These are phyloP conservation scores for Xylaria nigripes DNA, from an alignment of 495 filamentous ascomycete genomes.

Conservation along the genomic window DNA sequence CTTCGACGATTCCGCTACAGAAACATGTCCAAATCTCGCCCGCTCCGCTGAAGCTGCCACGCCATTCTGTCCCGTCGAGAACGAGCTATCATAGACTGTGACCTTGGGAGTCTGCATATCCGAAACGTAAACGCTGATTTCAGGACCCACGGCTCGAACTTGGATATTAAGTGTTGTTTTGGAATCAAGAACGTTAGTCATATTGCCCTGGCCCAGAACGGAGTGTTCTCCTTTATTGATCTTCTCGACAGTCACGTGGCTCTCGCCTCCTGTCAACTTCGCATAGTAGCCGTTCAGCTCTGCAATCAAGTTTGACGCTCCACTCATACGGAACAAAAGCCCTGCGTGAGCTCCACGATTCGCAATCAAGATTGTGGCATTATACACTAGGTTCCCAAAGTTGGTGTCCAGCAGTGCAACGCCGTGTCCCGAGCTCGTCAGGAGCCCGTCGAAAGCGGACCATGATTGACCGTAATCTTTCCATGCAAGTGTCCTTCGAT, in stretches of 20 bases:
- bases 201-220: conserved; percentile 5
- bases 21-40: conserved; percentile 17
- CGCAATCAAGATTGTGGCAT: conserved; percentile 17
- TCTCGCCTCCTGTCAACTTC: conserved; percentile 1
- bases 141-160: conserved; percentile 13
- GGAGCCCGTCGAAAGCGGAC: conserved; percentile 12
- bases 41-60: conserved; percentile 13
- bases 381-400: conserved; percentile 21
- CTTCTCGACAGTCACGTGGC: conserved; percentile 13
- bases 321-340: conserved; percentile 20
- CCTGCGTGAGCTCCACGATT: conserved; percentile 18
- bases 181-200: neutral
- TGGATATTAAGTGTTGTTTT: conserved; percentile 13
- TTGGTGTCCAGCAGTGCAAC: conserved; percentile 27
- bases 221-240: conserved; percentile 9
- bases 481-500: conserved; percentile 26
- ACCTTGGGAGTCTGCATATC: conserved; percentile 14
- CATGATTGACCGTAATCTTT: conserved; percentile 14
- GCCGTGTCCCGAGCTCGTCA: conserved; percentile 9
- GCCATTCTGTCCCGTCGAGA: conserved; percentile 16
- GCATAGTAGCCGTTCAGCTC: conserved; percentile 11
- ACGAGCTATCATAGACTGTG: conserved; percentile 13
- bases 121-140: conserved; percentile 20
- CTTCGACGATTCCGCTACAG: conserved; percentile 14
- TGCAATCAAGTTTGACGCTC: neutral